Conservation (phyloP, 2,329 filamentous ascomycete species). For the Cytospora piceae region DNA sequence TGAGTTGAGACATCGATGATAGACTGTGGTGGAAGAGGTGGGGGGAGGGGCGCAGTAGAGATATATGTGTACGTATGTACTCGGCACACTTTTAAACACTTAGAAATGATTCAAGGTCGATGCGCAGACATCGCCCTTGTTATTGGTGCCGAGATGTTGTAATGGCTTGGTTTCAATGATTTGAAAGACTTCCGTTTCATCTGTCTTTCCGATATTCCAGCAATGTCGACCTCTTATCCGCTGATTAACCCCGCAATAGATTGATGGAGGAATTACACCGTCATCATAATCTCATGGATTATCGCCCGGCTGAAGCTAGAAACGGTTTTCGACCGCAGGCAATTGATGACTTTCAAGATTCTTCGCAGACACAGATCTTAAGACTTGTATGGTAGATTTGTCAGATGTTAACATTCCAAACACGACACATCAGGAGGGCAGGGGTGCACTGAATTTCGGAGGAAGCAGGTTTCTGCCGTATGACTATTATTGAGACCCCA, state of each 20-base stretch:
- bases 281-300: slow-evolving; percentile 5
- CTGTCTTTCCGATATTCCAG: background rate
- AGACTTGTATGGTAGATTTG: background rate
- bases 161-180: background rate
- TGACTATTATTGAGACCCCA: slow-evolving; percentile 2
- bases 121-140: background rate
- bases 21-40: background rate
- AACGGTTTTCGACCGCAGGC: background rate
- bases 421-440: background rate
- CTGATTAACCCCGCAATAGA: slow-evolving; percentile 21
- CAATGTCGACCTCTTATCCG: slow-evolving; percentile 4
- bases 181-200: background rate
- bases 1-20: slow-evolving; percentile 23
- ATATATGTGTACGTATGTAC: background rate
- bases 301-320: background rate
- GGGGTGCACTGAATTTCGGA: background rate
- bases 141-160: background rate
- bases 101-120: background rate
- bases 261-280: slow-evolving; percentile 8
- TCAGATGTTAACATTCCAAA: no score
- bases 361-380: background rate
- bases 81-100: no score
- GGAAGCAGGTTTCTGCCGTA: background rate
- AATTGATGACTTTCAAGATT: background rate
- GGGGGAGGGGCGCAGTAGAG: background rate